Evolutionary conservation across 2,329 filamentous ascomycete species (phyloP).

Genomic region (Aspergillus aculeatinus): DNA sequence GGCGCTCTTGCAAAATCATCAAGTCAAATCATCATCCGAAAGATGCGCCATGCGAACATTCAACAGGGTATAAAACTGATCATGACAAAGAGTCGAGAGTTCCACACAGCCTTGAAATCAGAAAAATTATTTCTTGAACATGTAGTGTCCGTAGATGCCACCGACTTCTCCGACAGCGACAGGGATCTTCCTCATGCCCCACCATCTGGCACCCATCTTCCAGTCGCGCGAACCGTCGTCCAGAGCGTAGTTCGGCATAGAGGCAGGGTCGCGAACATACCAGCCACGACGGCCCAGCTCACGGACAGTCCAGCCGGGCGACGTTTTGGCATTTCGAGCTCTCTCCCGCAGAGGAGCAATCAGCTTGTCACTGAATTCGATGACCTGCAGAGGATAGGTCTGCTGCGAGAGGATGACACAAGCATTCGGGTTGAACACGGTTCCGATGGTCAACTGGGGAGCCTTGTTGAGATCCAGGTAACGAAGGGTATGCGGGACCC

Average conservation of each 20-base stretch:
- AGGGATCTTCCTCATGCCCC: constrained; percentile 74
- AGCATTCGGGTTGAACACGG: constrained; percentile 57
- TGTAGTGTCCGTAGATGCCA: constrained; percentile 60
- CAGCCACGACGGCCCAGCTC: constrained; percentile 68
- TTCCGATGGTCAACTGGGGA: constrained; percentile 53
- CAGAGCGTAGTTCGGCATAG: constrained; percentile 29
- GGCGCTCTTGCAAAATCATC: constrained; percentile 2
- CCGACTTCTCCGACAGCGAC: constrained; percentile 57
- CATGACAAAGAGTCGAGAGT: constrained; percentile 5
- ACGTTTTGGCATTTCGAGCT: constrained; percentile 53
- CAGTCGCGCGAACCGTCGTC: constrained; percentile 65
- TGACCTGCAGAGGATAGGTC: constrained; percentile 69
- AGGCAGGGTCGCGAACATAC: constrained; percentile 55
- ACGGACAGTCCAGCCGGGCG: constrained; percentile 68
- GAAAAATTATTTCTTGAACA: constrained; percentile 53
- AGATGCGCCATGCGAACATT: constrained; percentile 9
- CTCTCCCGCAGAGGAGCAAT: constrained; percentile 65
- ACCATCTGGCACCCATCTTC: constrained; percentile 83
- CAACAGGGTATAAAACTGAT: constrained; percentile 18
- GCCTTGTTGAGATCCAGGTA: constrained; percentile 78
- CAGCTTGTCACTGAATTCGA: constrained; percentile 71
- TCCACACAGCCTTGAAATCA: constrained; percentile 7
- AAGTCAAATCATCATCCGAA: background rate
- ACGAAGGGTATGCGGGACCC: constrained; percentile 62
- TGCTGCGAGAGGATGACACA: constrained; percentile 59